phyloP scores from a whole-genome alignment of 2,329 filamentous ascomycete species.

The Ophiocordyceps camponoti-rufipedis region DNA sequence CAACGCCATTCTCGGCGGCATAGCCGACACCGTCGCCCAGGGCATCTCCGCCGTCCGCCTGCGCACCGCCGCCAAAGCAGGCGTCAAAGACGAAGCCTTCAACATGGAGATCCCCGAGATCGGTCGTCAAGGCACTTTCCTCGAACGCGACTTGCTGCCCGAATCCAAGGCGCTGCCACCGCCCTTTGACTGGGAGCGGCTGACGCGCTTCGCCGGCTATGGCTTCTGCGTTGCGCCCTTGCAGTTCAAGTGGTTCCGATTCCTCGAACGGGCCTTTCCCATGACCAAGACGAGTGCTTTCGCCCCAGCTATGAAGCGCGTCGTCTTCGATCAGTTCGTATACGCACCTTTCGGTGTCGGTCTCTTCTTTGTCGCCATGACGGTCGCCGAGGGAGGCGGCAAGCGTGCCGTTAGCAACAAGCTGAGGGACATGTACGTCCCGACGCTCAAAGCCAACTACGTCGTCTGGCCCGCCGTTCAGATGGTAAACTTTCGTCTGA shows the following conservation, averaged over 20 bases:
- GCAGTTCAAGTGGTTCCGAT: constrained; percentile 91
- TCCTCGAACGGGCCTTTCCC: constrained; percentile 67
- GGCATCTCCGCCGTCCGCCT: constrained; percentile 69
- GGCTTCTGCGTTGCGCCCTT: constrained; percentile 91
- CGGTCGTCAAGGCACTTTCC: constrained; percentile 58
- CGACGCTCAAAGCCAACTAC: constrained; percentile 89
- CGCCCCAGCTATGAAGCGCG: constrained; percentile 68
- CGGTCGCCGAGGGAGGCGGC: constrained; percentile 80
- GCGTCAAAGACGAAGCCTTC: constrained; percentile 50
- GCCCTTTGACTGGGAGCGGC: constrained; percentile 85
- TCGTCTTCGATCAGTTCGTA: constrained; percentile 80
- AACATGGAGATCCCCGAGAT: constrained; percentile 82
- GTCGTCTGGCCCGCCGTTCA: constrained; percentile 91
- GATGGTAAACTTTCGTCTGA: constrained; percentile 86
- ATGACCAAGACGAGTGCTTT: constrained; percentile 61
- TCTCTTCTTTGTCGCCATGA: constrained; percentile 93
- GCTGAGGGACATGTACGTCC: constrained; percentile 83
- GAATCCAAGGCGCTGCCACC: constrained; percentile 46
- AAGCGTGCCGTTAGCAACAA: constrained; percentile 63
- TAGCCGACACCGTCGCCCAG: constrained; percentile 93
- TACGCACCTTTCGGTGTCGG: constrained; percentile 82
- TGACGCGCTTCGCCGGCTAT: constrained; percentile 93
- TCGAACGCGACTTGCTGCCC: constrained; percentile 46
- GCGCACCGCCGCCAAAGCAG: constrained; percentile 43
- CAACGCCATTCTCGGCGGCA: constrained; percentile 85